Percentiles rank a stretch among this genome's conserved stretches.
phyloP scores from a whole-genome alignment of 2,329 filamentous ascomycete species.

The Alternaria conjuncta region DNA sequence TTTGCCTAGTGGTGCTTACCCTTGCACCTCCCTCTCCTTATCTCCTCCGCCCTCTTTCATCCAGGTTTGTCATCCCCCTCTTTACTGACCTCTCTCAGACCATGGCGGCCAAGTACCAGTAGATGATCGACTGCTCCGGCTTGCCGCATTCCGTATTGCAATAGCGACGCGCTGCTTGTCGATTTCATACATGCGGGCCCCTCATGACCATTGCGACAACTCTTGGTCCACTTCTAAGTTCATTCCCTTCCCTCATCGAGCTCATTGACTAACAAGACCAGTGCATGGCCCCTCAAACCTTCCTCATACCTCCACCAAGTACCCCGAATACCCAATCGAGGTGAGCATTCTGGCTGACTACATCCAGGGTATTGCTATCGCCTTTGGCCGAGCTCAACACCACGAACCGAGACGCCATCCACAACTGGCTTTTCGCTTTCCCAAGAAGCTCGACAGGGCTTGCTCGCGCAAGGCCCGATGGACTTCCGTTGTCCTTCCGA shows the following conservation, averaged over 20 bases:
- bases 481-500: not conserved
- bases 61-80: not conserved
- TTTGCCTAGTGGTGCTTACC: not conserved
- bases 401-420: not conserved
- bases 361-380: not conserved
- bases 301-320: not conserved
- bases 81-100: not conserved
- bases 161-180: not conserved
- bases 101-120: not conserved
- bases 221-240: not conserved
- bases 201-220: not conserved
- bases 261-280: not conserved
- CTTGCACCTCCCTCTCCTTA: not conserved
- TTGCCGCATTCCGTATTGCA: not conserved
- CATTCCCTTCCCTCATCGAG: not conserved
- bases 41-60: not conserved
- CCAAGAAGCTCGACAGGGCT: not conserved
- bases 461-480: not conserved
- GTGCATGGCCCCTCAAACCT: not conserved
- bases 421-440: not conserved
- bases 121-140: not conserved
- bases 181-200: not conserved
- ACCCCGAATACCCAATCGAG: not conserved
- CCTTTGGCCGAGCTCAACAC: not conserved
- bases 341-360: not conserved